Percentiles rank a stretch among this genome's conserved stretches.
phyloP scores from a whole-genome alignment of 176 grass and related monocot species.

The Alopecurus myosuroides region DNA sequence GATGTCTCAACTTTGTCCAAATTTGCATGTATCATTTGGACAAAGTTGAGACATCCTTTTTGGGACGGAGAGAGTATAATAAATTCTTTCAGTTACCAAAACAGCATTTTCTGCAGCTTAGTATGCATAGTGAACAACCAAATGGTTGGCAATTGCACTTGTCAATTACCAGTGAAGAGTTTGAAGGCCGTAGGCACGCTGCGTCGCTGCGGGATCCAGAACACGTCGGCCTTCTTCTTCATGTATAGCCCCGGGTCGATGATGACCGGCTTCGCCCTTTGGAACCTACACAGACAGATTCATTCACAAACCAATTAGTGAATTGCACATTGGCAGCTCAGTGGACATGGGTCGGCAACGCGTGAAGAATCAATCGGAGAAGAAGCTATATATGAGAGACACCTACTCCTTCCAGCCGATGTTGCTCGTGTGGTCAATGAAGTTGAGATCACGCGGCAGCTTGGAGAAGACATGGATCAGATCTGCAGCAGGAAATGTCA shows the following conservation, averaged over 20 bases:
- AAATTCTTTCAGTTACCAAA: not conserved
- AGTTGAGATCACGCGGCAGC: slow-evolving; percentile 57
- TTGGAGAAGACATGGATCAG: slow-evolving; percentile 61
- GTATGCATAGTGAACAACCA: not conserved
- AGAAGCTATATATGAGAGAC: not conserved
- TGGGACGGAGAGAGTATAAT: too few species aligned
- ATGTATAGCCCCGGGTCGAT: slow-evolving; percentile 73
- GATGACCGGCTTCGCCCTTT: slow-evolving; percentile 65
- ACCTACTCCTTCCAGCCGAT: slow-evolving; percentile 61
- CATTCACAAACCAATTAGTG: not conserved
- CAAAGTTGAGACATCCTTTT: too few species aligned
- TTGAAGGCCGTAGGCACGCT: slow-evolving; percentile 65
- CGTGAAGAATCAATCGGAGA: not conserved
- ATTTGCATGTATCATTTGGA: too few species aligned
- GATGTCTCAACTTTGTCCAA: too few species aligned
- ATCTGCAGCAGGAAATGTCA: slow-evolving; percentile 34
- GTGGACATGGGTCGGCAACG: not conserved
- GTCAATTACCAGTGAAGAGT: slow-evolving; percentile 48
- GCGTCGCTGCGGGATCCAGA: slow-evolving; percentile 58
- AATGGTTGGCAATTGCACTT: not conserved
- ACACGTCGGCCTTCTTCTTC: slow-evolving; percentile 52
- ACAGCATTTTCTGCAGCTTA: not conserved
- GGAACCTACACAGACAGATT: slow-evolving; percentile 16
- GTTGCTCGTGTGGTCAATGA: slow-evolving; percentile 61
- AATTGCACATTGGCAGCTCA: not conserved